Percentiles rank a stretch among this genome's conserved stretches.
phyloP scores from a whole-genome alignment of 345 rosid species.

The Ricinus communis region DNA sequence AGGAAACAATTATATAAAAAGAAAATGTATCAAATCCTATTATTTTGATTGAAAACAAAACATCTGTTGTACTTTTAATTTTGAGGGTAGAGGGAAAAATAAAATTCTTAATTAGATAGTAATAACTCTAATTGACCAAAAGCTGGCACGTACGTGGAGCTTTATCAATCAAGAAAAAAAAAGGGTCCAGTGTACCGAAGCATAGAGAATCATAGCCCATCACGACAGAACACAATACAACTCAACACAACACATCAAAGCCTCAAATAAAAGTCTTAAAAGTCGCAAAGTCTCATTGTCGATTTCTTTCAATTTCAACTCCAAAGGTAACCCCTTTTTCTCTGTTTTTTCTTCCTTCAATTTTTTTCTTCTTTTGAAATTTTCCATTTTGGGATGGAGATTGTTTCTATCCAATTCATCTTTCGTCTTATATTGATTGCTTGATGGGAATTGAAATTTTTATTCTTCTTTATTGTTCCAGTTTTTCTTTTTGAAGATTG shows the following conservation, averaged over 20 bases:
- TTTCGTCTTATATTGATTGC: background rate
- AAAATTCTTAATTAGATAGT: too few relatives aligned
- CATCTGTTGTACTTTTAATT: too few relatives aligned
- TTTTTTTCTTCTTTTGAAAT: background rate
- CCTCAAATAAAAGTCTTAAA: background rate
- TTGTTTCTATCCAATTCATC: background rate
- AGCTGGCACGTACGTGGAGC: background rate
- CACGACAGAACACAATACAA: conserved; percentile 4
- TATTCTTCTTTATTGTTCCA: background rate
- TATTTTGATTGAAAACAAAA: too few relatives aligned
- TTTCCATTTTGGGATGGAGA: background rate
- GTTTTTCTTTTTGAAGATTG: background rate
- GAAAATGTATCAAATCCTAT: too few relatives aligned
- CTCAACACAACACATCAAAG: background rate
- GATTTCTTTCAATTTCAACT: background rate
- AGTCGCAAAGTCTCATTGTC: background rate
- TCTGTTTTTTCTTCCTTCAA: background rate
- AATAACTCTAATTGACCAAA: too few relatives aligned
- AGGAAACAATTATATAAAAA: too few relatives aligned
- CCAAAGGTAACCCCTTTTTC: conserved; percentile 7
- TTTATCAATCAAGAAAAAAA: too few relatives aligned
- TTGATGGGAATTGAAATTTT: background rate
- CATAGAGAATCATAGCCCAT: background rate
- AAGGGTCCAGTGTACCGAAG: background rate
- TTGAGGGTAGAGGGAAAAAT: too few relatives aligned